Evolutionary conservation across 1,284 basidiomycete genomes (phyloP), one percentile per base, ranked within the genome.

Genomic region (Tranzscheliella williamsii): DNA sequence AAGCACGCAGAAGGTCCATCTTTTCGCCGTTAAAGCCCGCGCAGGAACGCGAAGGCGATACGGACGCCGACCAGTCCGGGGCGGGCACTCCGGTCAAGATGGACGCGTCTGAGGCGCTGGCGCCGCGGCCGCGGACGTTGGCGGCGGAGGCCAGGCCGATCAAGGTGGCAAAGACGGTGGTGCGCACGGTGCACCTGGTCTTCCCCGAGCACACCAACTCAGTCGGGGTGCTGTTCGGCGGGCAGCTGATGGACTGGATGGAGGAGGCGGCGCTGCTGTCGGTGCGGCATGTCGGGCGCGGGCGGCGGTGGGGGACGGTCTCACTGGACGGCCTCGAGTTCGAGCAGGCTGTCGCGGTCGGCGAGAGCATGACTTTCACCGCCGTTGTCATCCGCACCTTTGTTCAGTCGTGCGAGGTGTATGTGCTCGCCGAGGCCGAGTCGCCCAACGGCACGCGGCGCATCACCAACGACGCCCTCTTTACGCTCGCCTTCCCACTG

Each of bases 161-260:
- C 44, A 50, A 56, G 26, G 63, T 70, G 2, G 50, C 48, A 23
- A 45, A 57, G 17, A 72, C 69, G 5, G 41, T 64, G 38, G 55
- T 48, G 9, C 55, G 45, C 0, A 62, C 60, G 12, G 41, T 72
- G 8, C 67, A 72, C 18, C 43, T 72, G 13, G 69, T 72, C 2
- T 72, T 72, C 29, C 69, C 69, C 5, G 64, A 72, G 39, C 70
- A 72, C 42, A 57, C 65, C 26, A 72, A 72, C 24, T 62, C 55
- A 2, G 51, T 58, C 11, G 45, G 48, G 1, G 61, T 70, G 11
- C 46, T 72, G 2, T 72, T 72, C 20, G 70, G 70, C 24, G 70
- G 70, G 0, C 68, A 72, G 41, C 47, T 70, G 37, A 70, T 70
- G 61, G 65, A 57, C 32, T 72, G 70, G 70, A 68, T 70, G 56